A percentile compares a stretch with the other conserved stretches of the same genome.
Evolutionary conservation across 805 yeast species (phyloP).

Genomic region (Debaryomyces castellii): DNA sequence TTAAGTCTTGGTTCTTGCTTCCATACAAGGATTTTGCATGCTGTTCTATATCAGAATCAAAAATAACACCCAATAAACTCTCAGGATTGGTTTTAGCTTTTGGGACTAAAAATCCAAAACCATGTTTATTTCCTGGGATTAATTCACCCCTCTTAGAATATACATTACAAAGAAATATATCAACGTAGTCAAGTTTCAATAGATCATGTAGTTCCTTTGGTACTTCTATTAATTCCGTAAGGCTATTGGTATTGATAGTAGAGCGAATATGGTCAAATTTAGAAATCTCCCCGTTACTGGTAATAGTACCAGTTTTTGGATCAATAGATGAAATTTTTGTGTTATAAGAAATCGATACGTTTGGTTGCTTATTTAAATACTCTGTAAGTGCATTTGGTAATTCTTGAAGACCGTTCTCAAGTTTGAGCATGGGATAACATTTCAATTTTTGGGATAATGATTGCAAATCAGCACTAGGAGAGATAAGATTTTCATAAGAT

Average conservation of each 20-base stretch:
- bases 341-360: slow-evolving; percentile 40
- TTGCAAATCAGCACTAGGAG: slow-evolving; percentile 39
- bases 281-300: slow-evolving; percentile 13
- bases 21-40: slow-evolving; percentile 7
- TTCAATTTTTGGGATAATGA: slow-evolving; percentile 39
- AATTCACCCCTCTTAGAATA: slow-evolving; percentile 43
- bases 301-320: slow-evolving; percentile 12
- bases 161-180: slow-evolving; percentile 67
- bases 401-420: slow-evolving; percentile 55
- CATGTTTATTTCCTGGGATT: slow-evolving; percentile 43
- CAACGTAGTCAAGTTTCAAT: slow-evolving; percentile 35
- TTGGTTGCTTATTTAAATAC: slow-evolving; percentile 34
- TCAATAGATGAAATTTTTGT: slow-evolving; percentile 21
- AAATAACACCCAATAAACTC: slow-evolving; percentile 78
- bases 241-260: slow-evolving; percentile 48
- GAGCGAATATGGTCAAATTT: slow-evolving; percentile 58
- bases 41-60: slow-evolving; percentile 78
- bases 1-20: background rate
- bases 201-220: slow-evolving; percentile 16
- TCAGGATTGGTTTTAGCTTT: slow-evolving; percentile 45
- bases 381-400: slow-evolving; percentile 47
- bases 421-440: slow-evolving; percentile 60
- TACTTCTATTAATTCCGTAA: slow-evolving; percentile 27
- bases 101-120: slow-evolving; percentile 92
- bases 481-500: slow-evolving; percentile 39